These are phyloP conservation scores for Leishmania turanica DNA, from an alignment of 208 protist genomes.

Conservation along the genomic window DNA sequence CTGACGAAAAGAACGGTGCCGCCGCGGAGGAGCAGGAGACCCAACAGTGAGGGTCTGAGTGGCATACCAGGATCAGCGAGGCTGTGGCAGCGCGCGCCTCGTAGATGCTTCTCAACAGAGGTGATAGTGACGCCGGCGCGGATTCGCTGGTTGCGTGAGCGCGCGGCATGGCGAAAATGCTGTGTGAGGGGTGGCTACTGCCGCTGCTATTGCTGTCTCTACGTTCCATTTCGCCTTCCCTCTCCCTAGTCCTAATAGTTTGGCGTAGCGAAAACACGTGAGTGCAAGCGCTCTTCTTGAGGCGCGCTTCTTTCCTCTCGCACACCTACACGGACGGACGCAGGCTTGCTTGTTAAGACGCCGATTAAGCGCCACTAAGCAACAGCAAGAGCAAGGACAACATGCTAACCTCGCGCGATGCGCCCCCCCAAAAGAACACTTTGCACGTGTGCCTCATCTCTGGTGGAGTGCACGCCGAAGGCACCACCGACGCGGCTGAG, in stretches of 20 bases:
- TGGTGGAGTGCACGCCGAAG: neutral
- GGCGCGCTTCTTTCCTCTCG: neutral
- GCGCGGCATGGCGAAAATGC: neutral
- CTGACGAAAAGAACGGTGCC: neutral
- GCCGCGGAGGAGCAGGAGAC: neutral
- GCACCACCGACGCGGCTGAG: neutral
- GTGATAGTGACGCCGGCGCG: neutral
- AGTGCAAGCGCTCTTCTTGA: neutral
- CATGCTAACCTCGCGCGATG: neutral
- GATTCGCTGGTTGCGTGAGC: neutral
- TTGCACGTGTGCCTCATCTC: neutral
- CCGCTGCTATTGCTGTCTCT: neutral
- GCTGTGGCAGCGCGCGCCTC: neutral
- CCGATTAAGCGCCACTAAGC: conserved; percentile 11
- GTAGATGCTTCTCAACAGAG: neutral
- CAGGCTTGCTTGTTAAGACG: neutral
- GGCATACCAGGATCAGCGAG: neutral
- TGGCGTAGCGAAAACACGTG: neutral
- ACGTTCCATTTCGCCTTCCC: neutral
- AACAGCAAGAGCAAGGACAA: neutral
- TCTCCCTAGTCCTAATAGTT: neutral
- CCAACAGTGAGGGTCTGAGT: neutral
- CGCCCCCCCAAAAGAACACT: neutral
- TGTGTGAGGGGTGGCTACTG: neutral
- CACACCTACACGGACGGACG: neutral